These are phyloP conservation scores for Colletotrichum sp. DNA, from an alignment of 2,329 filamentous ascomycete genomes.

Conservation along the genomic window DNA sequence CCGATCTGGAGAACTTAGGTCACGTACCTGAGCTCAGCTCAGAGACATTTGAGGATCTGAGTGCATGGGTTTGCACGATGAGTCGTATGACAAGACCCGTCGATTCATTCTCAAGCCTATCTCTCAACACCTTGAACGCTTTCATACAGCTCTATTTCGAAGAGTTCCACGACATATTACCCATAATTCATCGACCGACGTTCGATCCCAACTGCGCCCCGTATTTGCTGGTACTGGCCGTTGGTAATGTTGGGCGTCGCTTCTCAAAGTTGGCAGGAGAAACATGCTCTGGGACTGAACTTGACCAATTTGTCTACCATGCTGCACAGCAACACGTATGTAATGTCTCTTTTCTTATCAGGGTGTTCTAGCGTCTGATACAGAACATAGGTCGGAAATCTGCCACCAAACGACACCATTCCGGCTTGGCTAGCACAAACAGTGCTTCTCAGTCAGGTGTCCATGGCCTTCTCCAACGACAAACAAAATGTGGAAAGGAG, in stretches of 20 bases:
- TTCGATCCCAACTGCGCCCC: neutral
- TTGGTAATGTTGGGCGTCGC: neutral
- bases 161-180: neutral
- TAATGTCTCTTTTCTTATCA: neutral
- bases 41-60: neutral
- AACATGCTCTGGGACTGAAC: neutral
- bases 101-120: too few relatives aligned
- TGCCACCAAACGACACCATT: neutral
- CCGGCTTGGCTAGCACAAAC: neutral
- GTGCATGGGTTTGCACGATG: neutral
- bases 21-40: neutral
- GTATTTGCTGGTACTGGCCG: neutral
- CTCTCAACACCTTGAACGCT: neutral
- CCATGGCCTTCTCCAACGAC: neutral
- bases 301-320: neutral
- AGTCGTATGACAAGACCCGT: neutral
- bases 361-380: neutral
- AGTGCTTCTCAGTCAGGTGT: neutral
- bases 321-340: neutral
- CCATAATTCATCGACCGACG: neutral
- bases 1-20: neutral
- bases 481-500: neutral
- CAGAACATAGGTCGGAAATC: neutral
- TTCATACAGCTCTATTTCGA: conserved; percentile 3
- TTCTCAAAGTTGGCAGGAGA: neutral